Conservation (phyloP, 345 rosid genomes). For the Capsella bursapastoris region DNA sequence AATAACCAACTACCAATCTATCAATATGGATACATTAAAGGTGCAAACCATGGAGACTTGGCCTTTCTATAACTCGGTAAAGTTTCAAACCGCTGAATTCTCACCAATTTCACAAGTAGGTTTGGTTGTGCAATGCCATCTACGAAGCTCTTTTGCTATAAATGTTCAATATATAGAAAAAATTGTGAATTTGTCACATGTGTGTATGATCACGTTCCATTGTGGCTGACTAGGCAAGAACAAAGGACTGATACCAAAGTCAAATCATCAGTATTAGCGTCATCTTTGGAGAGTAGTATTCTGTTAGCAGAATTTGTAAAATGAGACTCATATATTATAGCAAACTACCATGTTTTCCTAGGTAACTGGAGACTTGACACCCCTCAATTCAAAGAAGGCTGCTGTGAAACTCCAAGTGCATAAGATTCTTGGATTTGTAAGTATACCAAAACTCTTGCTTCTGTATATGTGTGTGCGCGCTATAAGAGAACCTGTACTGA, state of each 20-base stretch:
- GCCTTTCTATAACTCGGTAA: conserved; percentile 91
- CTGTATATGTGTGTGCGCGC: not conserved
- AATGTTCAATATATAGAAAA: conserved; percentile 2
- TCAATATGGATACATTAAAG: conserved; percentile 74
- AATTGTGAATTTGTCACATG: not conserved
- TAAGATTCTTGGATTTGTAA: conserved; percentile 79
- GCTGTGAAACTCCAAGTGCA: conserved; percentile 81
- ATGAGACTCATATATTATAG: not conserved
- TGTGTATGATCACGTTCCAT: not conserved
- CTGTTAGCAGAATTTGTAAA: not conserved
- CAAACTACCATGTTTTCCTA: conserved; percentile 36
- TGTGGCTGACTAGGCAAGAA: conserved; percentile 1
- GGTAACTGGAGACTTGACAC: conserved; percentile 93
- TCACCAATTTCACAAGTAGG: not conserved
- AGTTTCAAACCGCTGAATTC: conserved; percentile 1
- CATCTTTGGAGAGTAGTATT: not conserved
- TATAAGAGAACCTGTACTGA: conserved; percentile 13
- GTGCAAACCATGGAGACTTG: conserved; percentile 90
- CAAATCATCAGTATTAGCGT: not conserved
- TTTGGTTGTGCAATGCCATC: not conserved
- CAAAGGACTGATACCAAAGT: not conserved
- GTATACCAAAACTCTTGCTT: conserved; percentile 31
- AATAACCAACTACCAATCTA: conserved; percentile 75
- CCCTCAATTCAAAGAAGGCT: conserved; percentile 70
- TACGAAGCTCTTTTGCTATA: not conserved